phyloP scores from a whole-genome alignment of 805 yeast species.

The Saturnispora hagleri region DNA sequence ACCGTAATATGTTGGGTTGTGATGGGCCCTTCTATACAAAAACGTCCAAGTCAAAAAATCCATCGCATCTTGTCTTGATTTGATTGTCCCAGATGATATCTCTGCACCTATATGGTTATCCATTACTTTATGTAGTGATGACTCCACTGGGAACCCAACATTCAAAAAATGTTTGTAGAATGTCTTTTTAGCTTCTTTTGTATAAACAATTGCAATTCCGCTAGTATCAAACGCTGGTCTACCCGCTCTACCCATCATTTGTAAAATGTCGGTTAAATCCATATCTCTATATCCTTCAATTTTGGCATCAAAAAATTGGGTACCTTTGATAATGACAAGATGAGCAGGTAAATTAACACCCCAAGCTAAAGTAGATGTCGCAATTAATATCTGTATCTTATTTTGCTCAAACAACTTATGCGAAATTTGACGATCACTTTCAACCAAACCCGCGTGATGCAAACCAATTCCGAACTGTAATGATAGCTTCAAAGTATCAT shows the following conservation, averaged over 20 bases:
- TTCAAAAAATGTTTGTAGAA: constrained; percentile 73
- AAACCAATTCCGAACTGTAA: constrained; percentile 74
- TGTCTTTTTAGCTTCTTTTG: constrained; percentile 64
- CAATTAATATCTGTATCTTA: constrained; percentile 63
- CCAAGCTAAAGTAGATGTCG: constrained; percentile 83
- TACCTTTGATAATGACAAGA: constrained; percentile 69
- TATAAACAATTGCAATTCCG: constrained; percentile 68
- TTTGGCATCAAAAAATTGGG: constrained; percentile 54
- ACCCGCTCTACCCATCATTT: constrained; percentile 84
- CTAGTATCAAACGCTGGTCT: constrained; percentile 74
- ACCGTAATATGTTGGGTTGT: constrained; percentile 71
- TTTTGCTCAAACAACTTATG: constrained; percentile 62
- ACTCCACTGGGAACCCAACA: constrained; percentile 76
- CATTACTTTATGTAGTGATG: constrained; percentile 66
- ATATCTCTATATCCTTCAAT: constrained; percentile 67
- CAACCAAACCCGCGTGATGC: constrained; percentile 77
- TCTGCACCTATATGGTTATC: constrained; percentile 80
- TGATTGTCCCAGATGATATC: constrained; percentile 60
- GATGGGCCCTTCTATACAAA: constrained; percentile 62
- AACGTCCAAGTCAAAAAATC: constrained; percentile 74
- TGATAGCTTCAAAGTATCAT: constrained; percentile 69
- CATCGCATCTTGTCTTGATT: constrained; percentile 57
- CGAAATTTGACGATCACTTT: constrained; percentile 58
- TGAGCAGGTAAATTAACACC: constrained; percentile 81
- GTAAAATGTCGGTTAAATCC: constrained; percentile 75